Evolutionary conservation across 2,329 filamentous ascomycete species (phyloP).

Genomic region (Helminthosporium solani): DNA sequence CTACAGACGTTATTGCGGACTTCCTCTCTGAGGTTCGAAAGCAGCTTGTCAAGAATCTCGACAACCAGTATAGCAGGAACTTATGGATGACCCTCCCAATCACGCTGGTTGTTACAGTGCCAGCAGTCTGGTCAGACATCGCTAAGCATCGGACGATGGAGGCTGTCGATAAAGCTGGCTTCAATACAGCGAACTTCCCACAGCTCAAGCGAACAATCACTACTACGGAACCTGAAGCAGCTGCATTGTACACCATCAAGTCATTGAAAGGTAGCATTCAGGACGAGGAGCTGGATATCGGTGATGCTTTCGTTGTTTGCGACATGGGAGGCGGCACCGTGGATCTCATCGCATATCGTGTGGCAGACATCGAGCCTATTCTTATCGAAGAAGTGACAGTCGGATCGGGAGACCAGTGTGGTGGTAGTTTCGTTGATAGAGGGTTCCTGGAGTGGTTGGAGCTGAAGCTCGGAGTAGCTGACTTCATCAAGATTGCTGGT

Average conservation of each 20-base stretch:
- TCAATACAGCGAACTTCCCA: slow-evolving; percentile 14
- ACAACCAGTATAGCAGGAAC: slow-evolving; percentile 18
- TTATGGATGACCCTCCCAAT: slow-evolving; percentile 22
- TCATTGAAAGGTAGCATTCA: slow-evolving; percentile 12
- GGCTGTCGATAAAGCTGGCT: slow-evolving; percentile 22
- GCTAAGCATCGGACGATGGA: slow-evolving; percentile 21
- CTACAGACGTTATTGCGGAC: slow-evolving; percentile 33
- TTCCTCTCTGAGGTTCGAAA: slow-evolving; percentile 24
- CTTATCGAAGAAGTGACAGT: slow-evolving; percentile 24
- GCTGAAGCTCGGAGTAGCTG: slow-evolving; percentile 14
- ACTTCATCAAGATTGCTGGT: slow-evolving; percentile 24
- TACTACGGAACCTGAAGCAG: slow-evolving; percentile 27
- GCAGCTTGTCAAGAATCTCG: slow-evolving; percentile 23
- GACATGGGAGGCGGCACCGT: slow-evolving; percentile 36
- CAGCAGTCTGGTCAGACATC: slow-evolving; percentile 28
- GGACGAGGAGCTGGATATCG: slow-evolving; percentile 11
- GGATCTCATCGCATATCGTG: slow-evolving; percentile 28
- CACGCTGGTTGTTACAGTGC: slow-evolving; percentile 25
- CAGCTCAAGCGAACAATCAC: slow-evolving; percentile 8
- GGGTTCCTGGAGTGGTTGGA: slow-evolving; percentile 26
- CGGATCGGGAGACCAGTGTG: slow-evolving; percentile 28
- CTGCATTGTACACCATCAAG: slow-evolving; percentile 28
- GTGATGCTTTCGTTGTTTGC: slow-evolving; percentile 29
- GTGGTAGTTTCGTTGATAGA: slow-evolving; percentile 29
- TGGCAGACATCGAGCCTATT: slow-evolving; percentile 12